These are phyloP conservation scores for Nakaseomyces glabratus DNA, from an alignment of 1,139 yeast species.

Conservation along the genomic window DNA sequence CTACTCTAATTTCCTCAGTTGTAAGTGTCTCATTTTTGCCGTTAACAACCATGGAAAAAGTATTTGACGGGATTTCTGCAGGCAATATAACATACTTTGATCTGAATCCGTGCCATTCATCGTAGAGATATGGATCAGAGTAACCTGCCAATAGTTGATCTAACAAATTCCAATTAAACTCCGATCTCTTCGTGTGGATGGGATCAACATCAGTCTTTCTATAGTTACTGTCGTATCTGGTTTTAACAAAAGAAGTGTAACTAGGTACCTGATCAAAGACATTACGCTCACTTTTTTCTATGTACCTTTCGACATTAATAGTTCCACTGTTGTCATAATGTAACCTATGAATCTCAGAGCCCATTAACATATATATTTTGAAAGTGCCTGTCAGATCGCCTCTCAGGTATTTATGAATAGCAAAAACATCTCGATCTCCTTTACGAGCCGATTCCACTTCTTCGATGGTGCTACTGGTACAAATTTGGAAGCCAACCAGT, in stretches of 20 bases:
- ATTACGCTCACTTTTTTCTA: conserved; percentile 28
- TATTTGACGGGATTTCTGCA: conserved; percentile 52
- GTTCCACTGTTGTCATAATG: conserved; percentile 60
- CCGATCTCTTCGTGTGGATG: conserved; percentile 42
- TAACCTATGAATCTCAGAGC: conserved; percentile 78
- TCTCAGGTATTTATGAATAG: conserved; percentile 20
- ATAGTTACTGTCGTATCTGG: conserved; percentile 67
- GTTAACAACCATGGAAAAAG: conserved; percentile 30
- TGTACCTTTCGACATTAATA: conserved; percentile 70
- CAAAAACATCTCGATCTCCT: conserved; percentile 32
- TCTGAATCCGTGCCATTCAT: conserved; percentile 50
- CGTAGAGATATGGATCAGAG: conserved; percentile 53
- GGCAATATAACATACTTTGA: conserved; percentile 83
- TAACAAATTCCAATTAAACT: conserved; percentile 80
- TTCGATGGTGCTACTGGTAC: conserved; percentile 59
- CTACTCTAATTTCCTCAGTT: conserved; percentile 78
- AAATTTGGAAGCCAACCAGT: conserved; percentile 82
- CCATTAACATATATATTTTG: conserved; percentile 66
- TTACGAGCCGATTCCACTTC: conserved; percentile 47
- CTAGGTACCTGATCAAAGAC: conserved; percentile 28
- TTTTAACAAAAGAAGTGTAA: conserved; percentile 46
- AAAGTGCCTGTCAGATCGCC: conserved; percentile 42
- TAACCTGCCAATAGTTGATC: conserved; percentile 90
- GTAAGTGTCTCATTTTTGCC: conserved; percentile 55
- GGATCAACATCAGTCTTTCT: conserved; percentile 52